These are phyloP conservation scores for Candida mesenterica DNA, from an alignment of 1,139 yeast genomes.

Conservation along the genomic window DNA sequence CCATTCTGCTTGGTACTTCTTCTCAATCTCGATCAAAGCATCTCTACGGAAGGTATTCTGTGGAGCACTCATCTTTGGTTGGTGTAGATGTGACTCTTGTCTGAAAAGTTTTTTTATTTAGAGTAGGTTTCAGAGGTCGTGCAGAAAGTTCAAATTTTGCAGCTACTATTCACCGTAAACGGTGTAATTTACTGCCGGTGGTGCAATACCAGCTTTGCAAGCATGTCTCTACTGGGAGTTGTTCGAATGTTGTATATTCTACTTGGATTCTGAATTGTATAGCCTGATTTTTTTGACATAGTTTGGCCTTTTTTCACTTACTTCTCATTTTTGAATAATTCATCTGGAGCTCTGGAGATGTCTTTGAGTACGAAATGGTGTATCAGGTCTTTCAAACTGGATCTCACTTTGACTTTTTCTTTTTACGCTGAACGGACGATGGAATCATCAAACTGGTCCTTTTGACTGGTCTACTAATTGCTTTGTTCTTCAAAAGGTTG, in stretches of 20 bases:
- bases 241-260: neutral
- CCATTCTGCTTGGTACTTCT: conserved; percentile 88
- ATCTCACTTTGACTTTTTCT: conserved; percentile 5
- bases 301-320: no score
- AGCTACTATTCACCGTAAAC: neutral
- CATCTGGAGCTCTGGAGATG: no score
- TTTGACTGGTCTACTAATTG: conserved; percentile 1
- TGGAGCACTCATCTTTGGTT: conserved; percentile 39
- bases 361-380: no score
- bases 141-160: conserved; percentile 1
- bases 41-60: conserved; percentile 87
- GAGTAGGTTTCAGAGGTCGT: conserved; percentile 2
- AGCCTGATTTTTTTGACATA: no score
- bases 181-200: neutral
- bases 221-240: no score
- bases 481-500: conserved; percentile 3
- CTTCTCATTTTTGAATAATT: no score
- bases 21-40: conserved; percentile 83
- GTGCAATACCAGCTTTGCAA: no score
- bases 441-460: conserved; percentile 18
- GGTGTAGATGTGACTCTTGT: conserved; percentile 1
- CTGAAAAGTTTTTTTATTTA: neutral
- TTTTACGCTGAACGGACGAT: conserved; percentile 15
- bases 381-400: neutral
- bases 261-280: neutral